These are phyloP conservation scores for Boletellus emodensis DNA, from an alignment of 768 basidiomycete species.

Conservation along the genomic window DNA sequence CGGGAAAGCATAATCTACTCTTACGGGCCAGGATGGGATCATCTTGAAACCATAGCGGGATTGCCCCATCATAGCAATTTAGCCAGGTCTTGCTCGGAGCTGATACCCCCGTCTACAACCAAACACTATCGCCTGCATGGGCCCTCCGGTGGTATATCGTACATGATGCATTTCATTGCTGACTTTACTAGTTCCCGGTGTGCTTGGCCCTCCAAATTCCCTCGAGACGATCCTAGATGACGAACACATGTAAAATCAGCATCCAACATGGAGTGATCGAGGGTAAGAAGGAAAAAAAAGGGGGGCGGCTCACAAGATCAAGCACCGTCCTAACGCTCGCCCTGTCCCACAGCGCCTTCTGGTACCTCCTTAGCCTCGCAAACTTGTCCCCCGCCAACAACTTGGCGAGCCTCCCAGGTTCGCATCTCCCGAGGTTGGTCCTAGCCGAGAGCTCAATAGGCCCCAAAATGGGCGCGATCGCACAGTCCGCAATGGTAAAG, in stretches of 20 bases:
- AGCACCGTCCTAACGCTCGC: constrained; percentile 7
- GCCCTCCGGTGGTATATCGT: too few relatives aligned
- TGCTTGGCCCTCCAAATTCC: background rate
- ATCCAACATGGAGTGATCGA: background rate
- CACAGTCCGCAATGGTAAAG: constrained; percentile 59
- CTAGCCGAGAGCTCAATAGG: constrained; percentile 38
- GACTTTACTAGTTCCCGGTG: background rate
- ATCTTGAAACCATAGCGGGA: too few relatives aligned
- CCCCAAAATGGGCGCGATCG: constrained; percentile 52
- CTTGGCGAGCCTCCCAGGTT: constrained; percentile 41
- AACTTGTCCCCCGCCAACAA: constrained; percentile 42
- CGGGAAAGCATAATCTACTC: too few relatives aligned
- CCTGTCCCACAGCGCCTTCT: constrained; percentile 42
- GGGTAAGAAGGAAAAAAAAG: background rate
- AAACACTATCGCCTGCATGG: too few relatives aligned
- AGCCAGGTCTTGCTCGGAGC: too few relatives aligned
- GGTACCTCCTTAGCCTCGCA: constrained; percentile 46
- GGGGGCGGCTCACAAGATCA: constrained; percentile 6
- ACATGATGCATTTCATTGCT: background rate
- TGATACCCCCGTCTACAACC: too few relatives aligned
- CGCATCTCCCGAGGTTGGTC: constrained; percentile 48
- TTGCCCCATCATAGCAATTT: too few relatives aligned
- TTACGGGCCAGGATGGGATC: too few relatives aligned
- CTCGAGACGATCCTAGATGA: constrained; percentile 5
- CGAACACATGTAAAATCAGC: background rate